phyloP scores from a whole-genome alignment of 192 early-diverging fungal species.

The Spizellomyces sp. region DNA sequence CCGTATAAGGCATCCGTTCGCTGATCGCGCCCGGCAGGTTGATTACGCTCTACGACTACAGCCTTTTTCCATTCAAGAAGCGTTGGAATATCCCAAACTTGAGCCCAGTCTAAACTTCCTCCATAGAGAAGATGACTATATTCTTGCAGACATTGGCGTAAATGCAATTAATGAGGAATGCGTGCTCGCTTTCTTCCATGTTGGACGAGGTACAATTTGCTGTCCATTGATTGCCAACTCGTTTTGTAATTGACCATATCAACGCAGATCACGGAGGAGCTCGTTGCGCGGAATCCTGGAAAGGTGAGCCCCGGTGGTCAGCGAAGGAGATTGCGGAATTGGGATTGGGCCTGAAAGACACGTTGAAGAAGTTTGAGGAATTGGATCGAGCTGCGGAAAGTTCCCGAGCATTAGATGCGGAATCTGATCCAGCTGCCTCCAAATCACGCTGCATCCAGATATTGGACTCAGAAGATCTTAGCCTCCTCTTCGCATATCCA shows the following conservation, averaged over 20 bases:
- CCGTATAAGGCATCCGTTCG: too few relatives aligned
- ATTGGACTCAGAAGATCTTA: constrained; percentile 4
- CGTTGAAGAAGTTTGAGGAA: too few relatives aligned
- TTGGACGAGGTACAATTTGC: constrained; percentile 7
- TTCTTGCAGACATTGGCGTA: constrained; percentile 13
- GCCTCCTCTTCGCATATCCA: constrained; percentile 11
- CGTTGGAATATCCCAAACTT: too few relatives aligned
- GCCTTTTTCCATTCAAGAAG: too few relatives aligned
- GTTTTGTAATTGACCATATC: too few relatives aligned
- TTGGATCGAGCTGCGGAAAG: neutral
- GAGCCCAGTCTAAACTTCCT: too few relatives aligned
- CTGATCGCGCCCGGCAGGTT: too few relatives aligned
- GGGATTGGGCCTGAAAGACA: too few relatives aligned
- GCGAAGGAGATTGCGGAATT: too few relatives aligned
- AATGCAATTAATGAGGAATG: constrained; percentile 24
- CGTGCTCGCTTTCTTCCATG: constrained; percentile 22
- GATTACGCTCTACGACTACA: too few relatives aligned
- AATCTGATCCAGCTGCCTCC: constrained; percentile 3
- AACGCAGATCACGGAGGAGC: neutral
- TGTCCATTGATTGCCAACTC: too few relatives aligned
- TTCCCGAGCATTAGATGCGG: constrained; percentile 6
- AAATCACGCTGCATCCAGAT: constrained; percentile 14
- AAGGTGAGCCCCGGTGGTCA: neutral
- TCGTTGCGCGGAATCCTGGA: neutral
- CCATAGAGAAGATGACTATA: neutral